These are phyloP conservation scores for Globisporangium spinosum DNA, from an alignment of 352 stramenopile genomes.

Conservation along the genomic window DNA sequence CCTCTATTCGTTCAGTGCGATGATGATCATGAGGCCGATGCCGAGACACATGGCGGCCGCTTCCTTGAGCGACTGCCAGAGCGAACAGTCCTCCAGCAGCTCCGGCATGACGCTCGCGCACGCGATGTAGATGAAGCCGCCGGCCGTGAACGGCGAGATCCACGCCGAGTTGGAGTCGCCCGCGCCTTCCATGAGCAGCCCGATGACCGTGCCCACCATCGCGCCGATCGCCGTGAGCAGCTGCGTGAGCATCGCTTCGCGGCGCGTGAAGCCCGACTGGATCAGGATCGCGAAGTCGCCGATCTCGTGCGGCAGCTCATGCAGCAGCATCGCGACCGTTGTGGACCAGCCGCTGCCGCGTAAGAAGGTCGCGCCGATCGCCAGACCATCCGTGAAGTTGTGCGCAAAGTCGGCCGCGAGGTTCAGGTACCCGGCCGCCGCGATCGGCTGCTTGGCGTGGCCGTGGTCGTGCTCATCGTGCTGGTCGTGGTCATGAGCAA, in stretches of 20 bases:
- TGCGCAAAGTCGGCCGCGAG: slow-evolving; percentile 89
- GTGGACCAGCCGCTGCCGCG: slow-evolving; percentile 77
- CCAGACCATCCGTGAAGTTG: slow-evolving; percentile 93
- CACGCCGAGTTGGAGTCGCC: slow-evolving; percentile 67
- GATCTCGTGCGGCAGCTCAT: slow-evolving; percentile 92
- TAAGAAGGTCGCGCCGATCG: slow-evolving; percentile 90
- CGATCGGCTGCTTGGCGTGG: slow-evolving; percentile 42
- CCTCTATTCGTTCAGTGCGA: slow-evolving; percentile 63
- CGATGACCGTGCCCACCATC: slow-evolving; percentile 87
- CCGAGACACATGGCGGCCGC: slow-evolving; percentile 58
- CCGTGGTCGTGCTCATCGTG: slow-evolving; percentile 16
- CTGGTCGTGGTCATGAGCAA: slow-evolving; percentile 15
- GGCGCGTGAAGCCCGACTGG: slow-evolving; percentile 86
- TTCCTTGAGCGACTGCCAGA: slow-evolving; percentile 70
- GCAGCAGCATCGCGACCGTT: slow-evolving; percentile 85
- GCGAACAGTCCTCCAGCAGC: slow-evolving; percentile 82
- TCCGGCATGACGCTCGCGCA: slow-evolving; percentile 90
- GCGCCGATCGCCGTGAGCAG: slow-evolving; percentile 90
- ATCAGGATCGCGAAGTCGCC: slow-evolving; percentile 91
- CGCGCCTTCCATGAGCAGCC: slow-evolving; percentile 70
- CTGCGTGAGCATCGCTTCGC: slow-evolving; percentile 89
- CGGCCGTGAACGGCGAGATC: slow-evolving; percentile 83
- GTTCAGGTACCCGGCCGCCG: slow-evolving; percentile 87
- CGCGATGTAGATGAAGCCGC: slow-evolving; percentile 93
- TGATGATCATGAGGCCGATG: slow-evolving; percentile 76